phyloP scores from a whole-genome alignment of 106 monocot species.

The Platanthera guangdongensis region DNA sequence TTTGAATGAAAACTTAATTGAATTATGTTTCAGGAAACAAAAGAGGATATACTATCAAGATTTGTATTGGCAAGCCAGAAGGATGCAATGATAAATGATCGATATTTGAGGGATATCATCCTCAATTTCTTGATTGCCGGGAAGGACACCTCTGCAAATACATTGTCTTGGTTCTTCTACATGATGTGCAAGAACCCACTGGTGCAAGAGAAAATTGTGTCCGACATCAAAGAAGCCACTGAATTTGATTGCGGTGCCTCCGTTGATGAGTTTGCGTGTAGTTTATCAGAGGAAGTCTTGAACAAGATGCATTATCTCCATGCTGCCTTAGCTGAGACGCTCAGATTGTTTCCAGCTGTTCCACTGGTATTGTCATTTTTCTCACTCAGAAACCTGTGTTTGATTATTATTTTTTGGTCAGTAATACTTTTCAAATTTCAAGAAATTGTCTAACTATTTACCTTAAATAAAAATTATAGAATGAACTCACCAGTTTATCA shows the following conservation, averaged over 20 bases:
- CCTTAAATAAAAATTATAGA: too few relatives aligned
- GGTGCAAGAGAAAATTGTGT: constrained; percentile 33
- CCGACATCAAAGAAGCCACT: constrained; percentile 14
- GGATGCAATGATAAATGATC: constrained; percentile 20
- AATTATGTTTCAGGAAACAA: constrained; percentile 12
- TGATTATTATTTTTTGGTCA: too few relatives aligned
- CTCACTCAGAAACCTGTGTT: background rate
- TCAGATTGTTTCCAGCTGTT: constrained; percentile 46
- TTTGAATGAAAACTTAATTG: constrained; percentile 4
- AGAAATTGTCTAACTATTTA: too few relatives aligned
- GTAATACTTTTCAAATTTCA: too few relatives aligned
- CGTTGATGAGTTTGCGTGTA: constrained; percentile 9
- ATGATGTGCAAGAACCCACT: constrained; percentile 46
- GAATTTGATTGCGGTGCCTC: background rate
- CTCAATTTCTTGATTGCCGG: constrained; percentile 58
- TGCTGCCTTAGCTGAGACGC: constrained; percentile 47
- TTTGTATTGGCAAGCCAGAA: constrained; percentile 34
- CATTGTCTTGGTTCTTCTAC: constrained; percentile 54
- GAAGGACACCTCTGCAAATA: constrained; percentile 45
- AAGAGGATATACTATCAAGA: constrained; percentile 52
- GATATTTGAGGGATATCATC: constrained; percentile 49
- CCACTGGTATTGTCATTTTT: constrained; percentile 23
- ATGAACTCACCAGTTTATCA: too few relatives aligned
- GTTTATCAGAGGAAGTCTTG: constrained; percentile 25
- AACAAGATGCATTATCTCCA: constrained; percentile 55